Evolutionary conservation across 495 filamentous ascomycete species (phyloP).

Genomic region (Penicillium dipodomyicola): DNA sequence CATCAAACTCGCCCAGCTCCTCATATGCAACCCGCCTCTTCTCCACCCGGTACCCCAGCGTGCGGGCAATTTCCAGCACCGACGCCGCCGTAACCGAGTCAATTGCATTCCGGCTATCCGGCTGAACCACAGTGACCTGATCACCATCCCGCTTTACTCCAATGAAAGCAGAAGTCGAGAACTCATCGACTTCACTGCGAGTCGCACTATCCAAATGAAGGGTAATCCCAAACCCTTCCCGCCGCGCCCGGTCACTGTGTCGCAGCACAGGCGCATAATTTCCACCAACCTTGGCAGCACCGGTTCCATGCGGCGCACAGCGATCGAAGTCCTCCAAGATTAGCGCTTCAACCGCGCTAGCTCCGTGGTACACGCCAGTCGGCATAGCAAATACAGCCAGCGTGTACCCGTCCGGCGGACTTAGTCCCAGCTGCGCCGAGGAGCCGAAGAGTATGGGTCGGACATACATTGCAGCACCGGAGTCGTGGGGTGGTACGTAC

Average conservation of each 20-base stretch:
- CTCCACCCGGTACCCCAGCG: conserved; percentile 67
- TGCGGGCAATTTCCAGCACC: conserved; percentile 63
- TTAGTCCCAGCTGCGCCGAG: conserved; percentile 74
- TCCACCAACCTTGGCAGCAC: conserved; percentile 55
- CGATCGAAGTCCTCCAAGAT: conserved; percentile 68
- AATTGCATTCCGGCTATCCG: conserved; percentile 79
- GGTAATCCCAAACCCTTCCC: conserved; percentile 78
- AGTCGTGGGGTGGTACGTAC: conserved; percentile 80
- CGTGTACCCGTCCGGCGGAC: conserved; percentile 82
- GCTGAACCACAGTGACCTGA: conserved; percentile 69
- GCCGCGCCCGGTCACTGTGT: conserved; percentile 71
- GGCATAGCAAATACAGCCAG: conserved; percentile 83
- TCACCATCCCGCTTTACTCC: conserved; percentile 58
- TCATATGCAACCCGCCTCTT: conserved; percentile 55
- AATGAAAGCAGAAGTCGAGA: conserved; percentile 83
- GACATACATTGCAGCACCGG: conserved; percentile 85
- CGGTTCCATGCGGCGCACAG: conserved; percentile 53
- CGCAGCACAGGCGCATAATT: conserved; percentile 70
- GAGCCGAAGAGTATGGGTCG: conserved; percentile 84
- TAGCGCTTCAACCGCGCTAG: conserved; percentile 73
- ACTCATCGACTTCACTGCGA: conserved; percentile 81
- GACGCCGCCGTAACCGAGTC: conserved; percentile 76
- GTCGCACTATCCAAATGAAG: conserved; percentile 81
- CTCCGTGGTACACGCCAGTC: conserved; percentile 86
- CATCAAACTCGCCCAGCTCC: conserved; percentile 73